These are phyloP conservation scores for Suhomyces xylopsoci DNA, from an alignment of 805 yeast species.

Conservation along the genomic window DNA sequence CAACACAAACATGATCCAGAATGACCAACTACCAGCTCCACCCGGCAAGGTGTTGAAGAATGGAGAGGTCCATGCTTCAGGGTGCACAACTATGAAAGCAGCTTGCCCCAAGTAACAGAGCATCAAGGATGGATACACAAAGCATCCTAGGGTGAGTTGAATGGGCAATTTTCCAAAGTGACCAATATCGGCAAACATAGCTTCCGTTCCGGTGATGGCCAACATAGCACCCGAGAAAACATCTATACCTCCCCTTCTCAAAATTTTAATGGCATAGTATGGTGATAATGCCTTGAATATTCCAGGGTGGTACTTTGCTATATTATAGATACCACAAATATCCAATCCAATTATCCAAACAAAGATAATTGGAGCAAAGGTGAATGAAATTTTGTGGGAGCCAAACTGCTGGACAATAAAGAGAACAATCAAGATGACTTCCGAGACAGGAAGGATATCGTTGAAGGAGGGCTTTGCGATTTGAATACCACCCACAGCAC, in stretches of 20 bases:
- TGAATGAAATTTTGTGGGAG: slow-evolving; percentile 43
- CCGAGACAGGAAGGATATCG: slow-evolving; percentile 48
- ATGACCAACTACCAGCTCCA: slow-evolving; percentile 38
- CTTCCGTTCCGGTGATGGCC: slow-evolving; percentile 58
- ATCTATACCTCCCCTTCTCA: slow-evolving; percentile 40
- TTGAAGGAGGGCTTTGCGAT: slow-evolving; percentile 47
- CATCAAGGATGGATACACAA: slow-evolving; percentile 53
- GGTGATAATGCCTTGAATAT: slow-evolving; percentile 52
- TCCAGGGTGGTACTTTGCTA: slow-evolving; percentile 38
- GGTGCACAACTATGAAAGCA: slow-evolving; percentile 44
- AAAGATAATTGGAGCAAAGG: slow-evolving; percentile 54
- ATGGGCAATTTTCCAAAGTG: slow-evolving; percentile 52
- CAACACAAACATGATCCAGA: slow-evolving; percentile 51
- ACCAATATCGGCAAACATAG: slow-evolving; percentile 63
- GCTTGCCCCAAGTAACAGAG: slow-evolving; percentile 58
- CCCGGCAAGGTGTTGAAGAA: slow-evolving; percentile 54
- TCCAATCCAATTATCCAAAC: slow-evolving; percentile 49
- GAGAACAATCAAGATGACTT: slow-evolving; percentile 43
- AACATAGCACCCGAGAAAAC: slow-evolving; percentile 51
- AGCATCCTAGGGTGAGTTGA: slow-evolving; percentile 42
- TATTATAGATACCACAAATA: slow-evolving; percentile 46
- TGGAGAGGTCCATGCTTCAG: slow-evolving; percentile 38
- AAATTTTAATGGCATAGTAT: slow-evolving; percentile 45
- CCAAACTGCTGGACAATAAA: slow-evolving; percentile 51
- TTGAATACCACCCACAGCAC: slow-evolving; percentile 56